Evolutionary conservation across 768 basidiomycete species (phyloP).

Genomic region (Russula emetica): DNA sequence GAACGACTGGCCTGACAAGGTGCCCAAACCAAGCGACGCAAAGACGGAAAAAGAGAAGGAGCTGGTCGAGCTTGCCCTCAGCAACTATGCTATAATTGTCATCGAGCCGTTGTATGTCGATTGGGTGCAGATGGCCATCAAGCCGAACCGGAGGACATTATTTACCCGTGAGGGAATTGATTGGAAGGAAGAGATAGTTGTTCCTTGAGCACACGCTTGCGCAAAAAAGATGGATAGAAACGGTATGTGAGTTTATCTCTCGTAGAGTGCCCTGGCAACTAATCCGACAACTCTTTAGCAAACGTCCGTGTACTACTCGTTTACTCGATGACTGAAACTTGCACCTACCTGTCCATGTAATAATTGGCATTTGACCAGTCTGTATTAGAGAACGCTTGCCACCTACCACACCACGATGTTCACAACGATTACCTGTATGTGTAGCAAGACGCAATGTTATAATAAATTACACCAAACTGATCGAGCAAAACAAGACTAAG

Average conservation of each 20-base stretch:
- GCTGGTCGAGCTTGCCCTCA: constrained; percentile 50
- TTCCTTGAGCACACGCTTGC: constrained; percentile 43
- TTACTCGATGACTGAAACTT: neutral
- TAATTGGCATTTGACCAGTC: neutral
- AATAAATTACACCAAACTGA: neutral
- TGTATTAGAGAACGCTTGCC: neutral
- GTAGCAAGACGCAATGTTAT: constrained; percentile 8
- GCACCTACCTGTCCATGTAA: constrained; percentile 1
- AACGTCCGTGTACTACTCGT: neutral
- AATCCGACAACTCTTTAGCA: neutral
- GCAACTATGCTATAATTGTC: constrained; percentile 67
- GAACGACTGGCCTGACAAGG: constrained; percentile 53
- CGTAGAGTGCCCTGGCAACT: neutral
- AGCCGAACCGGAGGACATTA: constrained; percentile 55
- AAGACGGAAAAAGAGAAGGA: constrained; percentile 41
- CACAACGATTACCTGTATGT: constrained; percentile 2
- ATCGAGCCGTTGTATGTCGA: constrained; percentile 72
- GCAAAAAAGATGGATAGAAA: too few relatives aligned
- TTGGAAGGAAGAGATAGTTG: constrained; percentile 61
- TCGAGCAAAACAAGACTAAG: constrained; percentile 2
- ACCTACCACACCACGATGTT: constrained; percentile 1
- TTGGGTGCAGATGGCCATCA: constrained; percentile 53
- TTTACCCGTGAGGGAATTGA: constrained; percentile 45
- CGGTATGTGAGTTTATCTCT: constrained; percentile 2
- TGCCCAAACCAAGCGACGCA: constrained; percentile 45